Evolutionary conservation across 139 green algal genomes (phyloP), one percentile per base, ranked within the genome.

Genomic region (Chlorella vulgaris): DNA sequence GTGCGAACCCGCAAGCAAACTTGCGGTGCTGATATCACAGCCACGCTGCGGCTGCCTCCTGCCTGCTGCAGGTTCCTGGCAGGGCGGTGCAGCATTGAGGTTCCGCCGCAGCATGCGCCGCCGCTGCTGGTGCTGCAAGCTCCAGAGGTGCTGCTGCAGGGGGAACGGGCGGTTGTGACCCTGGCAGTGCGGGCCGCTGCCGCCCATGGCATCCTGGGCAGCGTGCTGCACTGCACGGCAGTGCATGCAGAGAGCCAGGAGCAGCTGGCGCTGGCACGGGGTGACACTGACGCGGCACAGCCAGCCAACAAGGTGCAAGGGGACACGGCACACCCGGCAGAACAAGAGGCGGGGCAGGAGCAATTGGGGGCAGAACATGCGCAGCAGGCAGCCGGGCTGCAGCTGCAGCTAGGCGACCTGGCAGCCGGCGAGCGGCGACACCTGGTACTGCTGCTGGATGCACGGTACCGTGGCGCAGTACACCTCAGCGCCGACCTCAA

Each of bases 21-120:
- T n/a, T n/a, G n/a, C n/a, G n/a, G n/a, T n/a, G n/a, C n/a, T n/a
- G n/a, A n/a, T n/a, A n/a, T n/a, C n/a, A n/a, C n/a, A n/a, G n/a
- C n/a, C n/a, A n/a, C n/a, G n/a, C n/a, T n/a, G n/a, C n/a, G n/a
- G n/a, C n/a, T n/a, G n/a, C 33, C 35, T 35, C 21, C 35, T 7
- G 28, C 43, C 26, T 29, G 2, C 1, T 10, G 67, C 68, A 78
- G 78, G 22, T 78, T 73, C 55, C 53, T 66, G 53, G 36, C 68
- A 0, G 51, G 78, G 5, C 78, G 10, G 19, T 78, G 58, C 55
- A 24, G 7, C 39, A 35, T 71, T 22, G 68, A 78, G 38, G 39
- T 84, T 43, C 78, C 78, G 3, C 78, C 78, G 7, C 78, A 74
- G 39, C 67, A 84, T 39, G 10, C 55, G 28, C 78, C 78, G 35